Evolutionary conservation across 1,139 yeast species (phyloP), one percentile per base, ranked within the genome.

Genomic region (Saccharomyces hybrid): DNA sequence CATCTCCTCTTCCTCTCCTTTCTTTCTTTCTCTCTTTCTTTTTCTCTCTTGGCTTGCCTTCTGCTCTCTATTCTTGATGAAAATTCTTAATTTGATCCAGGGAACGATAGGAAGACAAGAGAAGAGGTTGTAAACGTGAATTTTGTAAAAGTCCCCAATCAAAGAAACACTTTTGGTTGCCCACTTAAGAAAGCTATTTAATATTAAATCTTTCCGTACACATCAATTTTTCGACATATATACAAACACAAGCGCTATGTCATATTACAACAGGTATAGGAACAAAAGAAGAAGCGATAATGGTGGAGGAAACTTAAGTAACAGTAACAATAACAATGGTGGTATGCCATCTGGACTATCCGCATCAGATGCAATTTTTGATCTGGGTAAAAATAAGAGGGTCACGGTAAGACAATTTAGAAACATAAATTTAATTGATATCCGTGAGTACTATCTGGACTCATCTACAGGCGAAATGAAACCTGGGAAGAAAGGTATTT

Each of bases 401-500:
- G 84, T 87, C 44, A 81, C 88, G 0, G 88, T 89, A 27, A 78
- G 89, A 54, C 79, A 79, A 62, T 89, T 82, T 75, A 83, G 86
- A 53, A 82, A 82, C 53, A 73, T 75, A 57, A 80, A 78, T 51
- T 72, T 88, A 60, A 81, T 90, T 13, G 96, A 89, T 63, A 87
- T 89, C 54, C 78, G 97, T 55, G 96, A 90, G 68, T 88, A 76
- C 72, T 89, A 87, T 70, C 70, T 77, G 55, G 89, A 84, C 62
- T 78, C 80, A 52, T 78, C 76, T 2, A 76, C 81, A 9, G 79
- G 81, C 11, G 84, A 81, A 57, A 75, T 80, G 71, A 76, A 75
- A 59, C 97, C 97, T 0, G 95, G 95, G 0, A 84, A 83, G 65
- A 89, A 89, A 75, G 96, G 97, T 0, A 87, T 89, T 28, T 82